Base-by-base conservation (phyloP, 2,329 filamentous ascomycete genomes). In the Triangularia setosa region DNA sequence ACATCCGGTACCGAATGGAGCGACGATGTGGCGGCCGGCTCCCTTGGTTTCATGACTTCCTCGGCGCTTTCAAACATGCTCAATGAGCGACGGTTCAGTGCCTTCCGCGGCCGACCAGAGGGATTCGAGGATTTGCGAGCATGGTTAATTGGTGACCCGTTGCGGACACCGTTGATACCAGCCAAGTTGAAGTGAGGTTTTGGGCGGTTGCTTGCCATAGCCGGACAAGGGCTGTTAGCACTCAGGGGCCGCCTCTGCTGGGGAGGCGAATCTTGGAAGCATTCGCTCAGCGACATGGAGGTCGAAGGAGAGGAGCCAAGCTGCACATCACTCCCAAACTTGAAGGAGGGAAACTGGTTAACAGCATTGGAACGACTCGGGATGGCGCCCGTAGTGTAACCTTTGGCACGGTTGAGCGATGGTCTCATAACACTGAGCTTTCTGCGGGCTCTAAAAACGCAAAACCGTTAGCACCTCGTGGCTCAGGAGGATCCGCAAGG, bases 11-110 rank as follows among this genome's bases (percentile, higher is more conserved):
- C 90, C 52, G 90, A 89, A 71, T 91, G 85, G 67, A 94, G 80
- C 65, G 80, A 79, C 71, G 81, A 83, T 65, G 84, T 81, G 64
- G 83, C 75, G 11, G 85, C 84, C 55, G 87, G 85, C 69, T 89
- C 81, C 75, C 93, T 92, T 63, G 88, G 83, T 78, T 92, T 92
- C 80, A 96, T 90, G 62, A 97, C 83, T 74, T 98, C 95, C 69
- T 87, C 90, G 3, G 93, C 90, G 75, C 90, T 88, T 79, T 98
- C 94, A 78, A 96, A 99, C 95, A 99, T 99, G 84, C 95, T 98
- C 73, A 97, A 80, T 24, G 94, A 96, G 69, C 95, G 88, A 66
- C 95, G 89, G 73, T 94, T 94, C 75, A 95, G 91, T 2, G 4
- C 2, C 74, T 96, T 96, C 69, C 93, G 87, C 54, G 91, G 91